phyloP scores from a whole-genome alignment of 2,329 filamentous ascomycete genomes.

The Didymella lethalis region DNA sequence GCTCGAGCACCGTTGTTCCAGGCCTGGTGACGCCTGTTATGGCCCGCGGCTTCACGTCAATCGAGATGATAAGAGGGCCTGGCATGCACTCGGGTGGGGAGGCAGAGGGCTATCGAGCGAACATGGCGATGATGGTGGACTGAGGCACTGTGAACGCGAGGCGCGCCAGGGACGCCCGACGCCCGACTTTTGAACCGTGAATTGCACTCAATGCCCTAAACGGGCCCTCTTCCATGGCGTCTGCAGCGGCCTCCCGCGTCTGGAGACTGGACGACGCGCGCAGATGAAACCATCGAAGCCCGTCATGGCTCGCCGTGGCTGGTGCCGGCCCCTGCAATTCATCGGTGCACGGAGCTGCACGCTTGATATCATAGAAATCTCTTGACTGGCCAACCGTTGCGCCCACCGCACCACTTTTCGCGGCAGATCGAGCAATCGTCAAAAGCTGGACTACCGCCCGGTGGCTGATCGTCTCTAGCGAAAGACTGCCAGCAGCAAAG shows the following conservation, averaged over 20 bases:
- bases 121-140: conserved; percentile 10
- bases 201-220: conserved; percentile 13
- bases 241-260: conserved; percentile 31
- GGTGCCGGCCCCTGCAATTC: conserved; percentile 31
- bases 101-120: conserved; percentile 5
- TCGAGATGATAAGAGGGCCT: conserved; percentile 22
- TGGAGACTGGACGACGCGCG: conserved; percentile 18
- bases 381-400: conserved; percentile 11
- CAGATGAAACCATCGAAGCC: conserved; percentile 20
- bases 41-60: conserved; percentile 14
- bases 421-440: conserved; percentile 17
- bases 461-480: conserved; percentile 7
- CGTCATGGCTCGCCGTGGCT: conserved; percentile 35
- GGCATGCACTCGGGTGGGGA: conserved; percentile 17
- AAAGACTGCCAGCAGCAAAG: neutral
- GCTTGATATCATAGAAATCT: conserved; percentile 40
- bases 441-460: conserved; percentile 2
- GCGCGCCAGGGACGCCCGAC: conserved; percentile 20
- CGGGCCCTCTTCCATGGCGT: conserved; percentile 22
- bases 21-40: conserved; percentile 12
- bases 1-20: conserved; percentile 21
- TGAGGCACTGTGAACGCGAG: conserved; percentile 22
- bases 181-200: conserved; percentile 21
- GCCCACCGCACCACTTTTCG: conserved; percentile 17
- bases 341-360: conserved; percentile 4